phyloP scores from a whole-genome alignment of 31 red algal species.

The Porphyra umbilicalis region DNA sequence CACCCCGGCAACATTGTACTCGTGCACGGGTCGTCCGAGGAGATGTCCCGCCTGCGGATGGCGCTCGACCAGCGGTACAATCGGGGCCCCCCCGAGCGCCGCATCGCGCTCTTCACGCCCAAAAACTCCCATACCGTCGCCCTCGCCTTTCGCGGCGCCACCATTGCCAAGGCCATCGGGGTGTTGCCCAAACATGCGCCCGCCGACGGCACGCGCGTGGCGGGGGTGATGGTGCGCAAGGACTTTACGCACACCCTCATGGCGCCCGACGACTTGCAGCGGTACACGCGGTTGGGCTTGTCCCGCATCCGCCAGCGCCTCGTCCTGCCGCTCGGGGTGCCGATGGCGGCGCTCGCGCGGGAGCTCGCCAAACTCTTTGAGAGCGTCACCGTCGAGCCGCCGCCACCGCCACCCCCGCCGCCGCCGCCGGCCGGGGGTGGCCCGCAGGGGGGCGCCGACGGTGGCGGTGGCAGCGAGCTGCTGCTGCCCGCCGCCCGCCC shows the following conservation, averaged over 20 bases:
- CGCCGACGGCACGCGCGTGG: constrained; percentile 59
- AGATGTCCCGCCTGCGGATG: constrained; percentile 87
- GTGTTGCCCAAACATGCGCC: constrained; percentile 44
- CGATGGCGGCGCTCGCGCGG: constrained; percentile 60
- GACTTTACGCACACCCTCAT: constrained; percentile 95
- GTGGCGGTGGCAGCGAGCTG: constrained; percentile 14
- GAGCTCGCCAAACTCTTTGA: constrained; percentile 73
- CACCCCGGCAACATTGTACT: constrained; percentile 87
- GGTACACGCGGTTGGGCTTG: constrained; percentile 87
- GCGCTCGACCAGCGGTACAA: constrained; percentile 86
- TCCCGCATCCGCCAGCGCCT: constrained; percentile 83
- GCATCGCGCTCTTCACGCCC: constrained; percentile 79
- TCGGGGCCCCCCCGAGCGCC: constrained; percentile 41
- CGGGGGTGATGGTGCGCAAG: constrained; percentile 88
- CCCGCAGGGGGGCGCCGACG: constrained; percentile 37
- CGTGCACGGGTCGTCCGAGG: constrained; percentile 93
- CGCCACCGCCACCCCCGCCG: too few species aligned
- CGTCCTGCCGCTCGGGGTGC: constrained; percentile 46
- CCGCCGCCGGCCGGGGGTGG: too few species aligned
- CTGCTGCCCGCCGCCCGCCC: background rate
- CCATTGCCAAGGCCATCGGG: constrained; percentile 85
- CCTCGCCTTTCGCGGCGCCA: constrained; percentile 79
- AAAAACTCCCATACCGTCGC: constrained; percentile 73
- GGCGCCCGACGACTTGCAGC: constrained; percentile 67
- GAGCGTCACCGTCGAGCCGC: too few species aligned